Conservation (phyloP, 805 yeast species). For the Scheffersomyces lignosus region DNA sequence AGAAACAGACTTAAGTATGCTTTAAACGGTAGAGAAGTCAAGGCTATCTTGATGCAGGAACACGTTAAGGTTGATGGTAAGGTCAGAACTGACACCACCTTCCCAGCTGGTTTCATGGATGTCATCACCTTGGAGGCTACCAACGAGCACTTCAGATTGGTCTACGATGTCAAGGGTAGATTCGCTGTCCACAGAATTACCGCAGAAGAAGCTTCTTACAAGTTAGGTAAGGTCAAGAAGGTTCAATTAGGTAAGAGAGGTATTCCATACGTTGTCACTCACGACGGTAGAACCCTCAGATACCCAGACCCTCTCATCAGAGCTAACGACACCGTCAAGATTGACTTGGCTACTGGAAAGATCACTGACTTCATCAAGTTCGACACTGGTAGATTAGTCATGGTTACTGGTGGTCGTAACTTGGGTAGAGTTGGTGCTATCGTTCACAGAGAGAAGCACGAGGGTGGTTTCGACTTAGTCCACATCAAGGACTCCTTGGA, state of each 20-base stretch:
- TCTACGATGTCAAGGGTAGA: slow-evolving; percentile 98
- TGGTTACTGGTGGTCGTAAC: slow-evolving; percentile 98
- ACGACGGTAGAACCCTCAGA: slow-evolving; percentile 99
- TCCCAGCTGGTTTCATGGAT: slow-evolving; percentile 99
- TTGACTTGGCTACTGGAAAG: slow-evolving; percentile 95
- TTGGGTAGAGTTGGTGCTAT: slow-evolving; percentile 97
- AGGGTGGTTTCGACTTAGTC: slow-evolving; percentile 96
- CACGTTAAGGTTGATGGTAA: slow-evolving; percentile 83
- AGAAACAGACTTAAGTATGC: slow-evolving; percentile 37
- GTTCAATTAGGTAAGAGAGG: slow-evolving; percentile 98
- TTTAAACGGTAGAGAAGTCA: slow-evolving; percentile 35
- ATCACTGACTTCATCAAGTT: slow-evolving; percentile 85
- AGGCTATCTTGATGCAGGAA: slow-evolving; percentile 34
- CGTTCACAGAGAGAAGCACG: slow-evolving; percentile 95
- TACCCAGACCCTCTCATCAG: slow-evolving; percentile 98
- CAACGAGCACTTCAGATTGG: slow-evolving; percentile 98
- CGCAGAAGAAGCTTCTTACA: slow-evolving; percentile 97
- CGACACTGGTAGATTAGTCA: slow-evolving; percentile 85
- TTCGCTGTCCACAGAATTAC: slow-evolving; percentile 99
- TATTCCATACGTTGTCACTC: slow-evolving; percentile 97
- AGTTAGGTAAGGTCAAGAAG: slow-evolving; percentile 96
- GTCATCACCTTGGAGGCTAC: slow-evolving; percentile 97
- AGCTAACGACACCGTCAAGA: slow-evolving; percentile 97
- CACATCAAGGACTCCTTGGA: slow-evolving; percentile 95
- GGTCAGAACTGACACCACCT: slow-evolving; percentile 98